Percentiles rank a stretch among this genome's conserved stretches.
Conservation (phyloP, 495 filamentous ascomycete species). For the Penicillium lagena region DNA sequence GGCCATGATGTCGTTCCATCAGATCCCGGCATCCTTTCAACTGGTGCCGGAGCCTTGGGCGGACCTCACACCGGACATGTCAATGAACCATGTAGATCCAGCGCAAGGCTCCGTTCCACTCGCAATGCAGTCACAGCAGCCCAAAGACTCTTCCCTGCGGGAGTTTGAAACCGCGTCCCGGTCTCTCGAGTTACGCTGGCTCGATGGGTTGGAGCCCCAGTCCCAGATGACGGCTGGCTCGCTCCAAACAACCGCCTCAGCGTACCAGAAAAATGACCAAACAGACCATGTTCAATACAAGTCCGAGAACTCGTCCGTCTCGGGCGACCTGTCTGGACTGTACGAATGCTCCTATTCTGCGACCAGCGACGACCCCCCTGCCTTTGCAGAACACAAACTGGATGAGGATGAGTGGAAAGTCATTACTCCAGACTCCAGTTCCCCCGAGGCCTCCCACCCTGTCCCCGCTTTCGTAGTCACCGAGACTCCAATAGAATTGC, state of each 20-base stretch:
- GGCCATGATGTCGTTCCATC: slow-evolving; percentile 27
- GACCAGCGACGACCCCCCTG: slow-evolving; percentile 26
- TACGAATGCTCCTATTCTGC: slow-evolving; percentile 34
- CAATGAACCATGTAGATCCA: slow-evolving; percentile 14
- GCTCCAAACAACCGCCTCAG: slow-evolving; percentile 11
- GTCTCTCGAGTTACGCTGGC: slow-evolving; percentile 34
- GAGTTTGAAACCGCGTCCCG: slow-evolving; percentile 24
- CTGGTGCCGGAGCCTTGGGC: slow-evolving; percentile 29
- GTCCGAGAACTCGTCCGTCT: slow-evolving; percentile 35
- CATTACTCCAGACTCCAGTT: slow-evolving; percentile 15
- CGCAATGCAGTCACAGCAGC: slow-evolving; percentile 16
- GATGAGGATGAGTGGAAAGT: slow-evolving; percentile 32
- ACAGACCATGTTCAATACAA: slow-evolving; percentile 33
- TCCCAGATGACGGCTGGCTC: slow-evolving; percentile 26
- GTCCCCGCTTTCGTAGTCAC: slow-evolving; percentile 34
- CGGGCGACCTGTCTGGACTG: slow-evolving; percentile 27
- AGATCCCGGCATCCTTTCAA: slow-evolving; percentile 28
- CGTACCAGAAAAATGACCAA: slow-evolving; percentile 15
- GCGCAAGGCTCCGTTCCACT: slow-evolving; percentile 15
- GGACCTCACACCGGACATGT: slow-evolving; percentile 12
- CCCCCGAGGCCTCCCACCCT: slow-evolving; percentile 19
- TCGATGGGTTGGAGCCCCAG: slow-evolving; percentile 30
- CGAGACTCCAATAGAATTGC: slow-evolving; percentile 27
- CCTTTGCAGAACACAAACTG: slow-evolving; percentile 25
- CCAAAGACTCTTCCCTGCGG: slow-evolving; percentile 16